Evolutionary conservation across 192 early-diverging fungal genomes (phyloP).

Genomic region (Chytriomyces sp.): DNA sequence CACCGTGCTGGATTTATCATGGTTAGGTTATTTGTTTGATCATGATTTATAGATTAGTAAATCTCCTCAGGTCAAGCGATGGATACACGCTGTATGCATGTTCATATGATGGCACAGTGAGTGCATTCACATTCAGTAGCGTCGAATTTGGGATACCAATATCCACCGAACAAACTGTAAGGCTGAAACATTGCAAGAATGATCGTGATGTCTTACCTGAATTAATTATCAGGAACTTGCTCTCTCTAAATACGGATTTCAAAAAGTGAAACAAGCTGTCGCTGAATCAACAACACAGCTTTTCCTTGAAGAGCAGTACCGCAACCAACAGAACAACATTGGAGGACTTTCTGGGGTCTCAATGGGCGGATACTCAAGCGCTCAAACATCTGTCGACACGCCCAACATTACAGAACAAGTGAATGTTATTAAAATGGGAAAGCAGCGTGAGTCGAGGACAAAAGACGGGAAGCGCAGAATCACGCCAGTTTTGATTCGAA

Average conservation of each 20-base stretch:
- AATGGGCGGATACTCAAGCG: conserved; percentile 10
- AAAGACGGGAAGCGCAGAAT: conserved; percentile 87
- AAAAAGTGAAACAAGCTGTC: conserved; percentile 41
- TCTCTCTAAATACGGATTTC: conserved; percentile 46
- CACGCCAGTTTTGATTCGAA: conserved; percentile 60
- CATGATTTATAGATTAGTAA: not conserved
- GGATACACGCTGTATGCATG: conserved; percentile 79
- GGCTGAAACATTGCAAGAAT: not conserved
- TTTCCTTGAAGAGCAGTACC: conserved; percentile 43
- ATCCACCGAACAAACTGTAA: conserved; percentile 69
- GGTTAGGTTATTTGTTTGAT: conserved; percentile 54
- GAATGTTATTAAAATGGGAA: conserved; percentile 23
- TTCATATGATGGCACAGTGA: conserved; percentile 90
- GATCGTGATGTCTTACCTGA: not conserved
- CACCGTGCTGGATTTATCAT: conserved; percentile 86
- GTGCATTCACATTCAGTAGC: conserved; percentile 70
- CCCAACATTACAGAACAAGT: conserved; percentile 4
- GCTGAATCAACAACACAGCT: conserved; percentile 44
- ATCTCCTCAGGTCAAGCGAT: conserved; percentile 69
- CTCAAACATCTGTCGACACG: not conserved
- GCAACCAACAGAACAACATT: conserved; percentile 3
- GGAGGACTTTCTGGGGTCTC: not conserved
- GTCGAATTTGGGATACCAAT: conserved; percentile 73
- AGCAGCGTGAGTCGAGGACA: conserved; percentile 70
- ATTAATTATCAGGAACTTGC: conserved; percentile 36